Base-by-base conservation (phyloP, 495 filamentous ascomycete genomes). In the Penicillium antarcticum region DNA sequence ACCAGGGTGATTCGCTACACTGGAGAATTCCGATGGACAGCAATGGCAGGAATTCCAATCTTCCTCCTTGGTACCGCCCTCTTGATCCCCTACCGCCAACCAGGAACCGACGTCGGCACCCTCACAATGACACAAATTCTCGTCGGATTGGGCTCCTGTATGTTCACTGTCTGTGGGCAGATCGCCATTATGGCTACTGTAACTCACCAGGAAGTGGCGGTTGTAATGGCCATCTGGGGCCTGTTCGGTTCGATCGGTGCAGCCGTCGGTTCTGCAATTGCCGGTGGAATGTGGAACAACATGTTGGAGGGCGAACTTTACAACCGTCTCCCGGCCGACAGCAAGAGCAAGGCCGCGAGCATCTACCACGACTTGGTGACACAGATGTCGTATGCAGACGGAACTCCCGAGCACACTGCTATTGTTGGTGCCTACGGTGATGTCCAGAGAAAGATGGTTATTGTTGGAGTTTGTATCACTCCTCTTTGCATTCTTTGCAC, bases 61-160 rank as follows among this genome's bases (percentile, higher is more conserved):
- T 70, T 73, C 55, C 70, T 85, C 34, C 76, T 85, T 23, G 74
- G 58, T 6, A 55, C 59, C 3, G 77, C 83, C 14, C 78, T 85
- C 32, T 74, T 87, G 70, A 85, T 71, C 54, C 78, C 61, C 53
- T 88, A 87, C 75, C 81, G 85, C 31, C 76, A 81, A 18, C 74
- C 79, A 47, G 65, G 72, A 44, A 70, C 68, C 18, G 53, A 72
- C 45, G 62, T 86, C 18, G 85, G 82, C 9, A 82, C 81, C 60
- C 69, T 90, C 17, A 70, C 86, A 61, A 84, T 87, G 79, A 81
- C 76, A 56, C 82, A 89, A 61, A 83, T 89, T 60, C 79, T 87
- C 63, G 85, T 87, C 49, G 79, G 83, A 24, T 72, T 88, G 34
- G 70, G 73, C 17, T 80, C 78, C 12, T 76, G 78, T 29, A 74